These are phyloP conservation scores for Colletotrichum sp. DNA, from an alignment of 2,329 filamentous ascomycete species.

Conservation along the genomic window DNA sequence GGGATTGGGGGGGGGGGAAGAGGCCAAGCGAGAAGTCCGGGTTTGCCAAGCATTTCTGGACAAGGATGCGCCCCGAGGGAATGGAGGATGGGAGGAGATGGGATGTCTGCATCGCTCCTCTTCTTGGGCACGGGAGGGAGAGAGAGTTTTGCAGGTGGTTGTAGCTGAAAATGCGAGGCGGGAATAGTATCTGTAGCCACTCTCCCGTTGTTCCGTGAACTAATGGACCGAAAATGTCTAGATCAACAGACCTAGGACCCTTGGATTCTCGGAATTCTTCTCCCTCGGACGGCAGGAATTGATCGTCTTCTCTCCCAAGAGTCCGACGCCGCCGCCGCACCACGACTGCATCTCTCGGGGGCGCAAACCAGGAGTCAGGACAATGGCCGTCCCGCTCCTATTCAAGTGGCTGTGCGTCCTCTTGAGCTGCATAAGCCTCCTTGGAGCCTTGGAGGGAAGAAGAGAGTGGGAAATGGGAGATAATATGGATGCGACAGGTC, in stretches of 20 bases:
- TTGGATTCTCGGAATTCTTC: not conserved
- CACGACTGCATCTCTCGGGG: not conserved
- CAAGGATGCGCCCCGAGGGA: slow-evolving; percentile 7
- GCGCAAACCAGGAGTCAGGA: not conserved
- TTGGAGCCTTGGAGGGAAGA: not conserved
- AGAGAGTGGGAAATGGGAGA: not conserved
- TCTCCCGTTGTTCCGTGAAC: not conserved
- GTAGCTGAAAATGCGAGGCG: not conserved
- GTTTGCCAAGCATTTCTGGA: not conserved
- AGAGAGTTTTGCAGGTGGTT: not conserved
- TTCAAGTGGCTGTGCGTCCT: not conserved
- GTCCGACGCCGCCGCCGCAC: not conserved
- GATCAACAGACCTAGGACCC: not conserved
- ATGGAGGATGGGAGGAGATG: not conserved
- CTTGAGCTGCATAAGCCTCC: not conserved
- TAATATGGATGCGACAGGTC: not conserved
- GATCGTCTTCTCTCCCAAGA: not conserved
- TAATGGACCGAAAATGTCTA: not conserved
- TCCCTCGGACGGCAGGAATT: not conserved
- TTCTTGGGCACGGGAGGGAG: not conserved
- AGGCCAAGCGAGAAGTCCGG: not conserved
- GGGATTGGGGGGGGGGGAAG: not conserved
- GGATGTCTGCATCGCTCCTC: not conserved
- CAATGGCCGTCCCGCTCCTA: not conserved
- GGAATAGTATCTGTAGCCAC: not conserved